Base-by-base conservation (phyloP, 768 basidiomycete genomes). In the Coprinopsis strossmayeri region DNA sequence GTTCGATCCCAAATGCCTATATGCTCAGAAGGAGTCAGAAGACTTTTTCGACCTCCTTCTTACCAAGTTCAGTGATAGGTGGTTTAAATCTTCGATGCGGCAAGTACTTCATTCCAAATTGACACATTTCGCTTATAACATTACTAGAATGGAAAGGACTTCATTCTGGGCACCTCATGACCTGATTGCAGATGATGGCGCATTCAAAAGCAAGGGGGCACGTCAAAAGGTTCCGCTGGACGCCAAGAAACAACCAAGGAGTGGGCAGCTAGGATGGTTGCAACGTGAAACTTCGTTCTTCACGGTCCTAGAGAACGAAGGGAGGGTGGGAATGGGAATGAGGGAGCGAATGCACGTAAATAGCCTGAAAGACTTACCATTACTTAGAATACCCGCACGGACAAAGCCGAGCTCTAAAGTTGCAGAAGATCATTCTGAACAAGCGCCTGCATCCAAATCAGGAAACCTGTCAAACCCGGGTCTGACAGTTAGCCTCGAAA, bases 241-340 rank as follows among this genome's bases (percentile, higher is more conserved):
- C n/a, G n/a, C n/a, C n/a, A n/a, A n/a, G 43, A 45, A 18, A 45
- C 43, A 4, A 18, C 43, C 12, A 45, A 45, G 43, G 43, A 45
- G 18, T 45, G 25, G 25, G 43, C 43, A 15, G 25, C 43, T 12
- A 27, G 43, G 27, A 42, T 42, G 40, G 21, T 9, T 5, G 43
- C 28, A 11, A 45, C 12, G 5, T 3, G 43, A 12, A 45, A 45
- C 28, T 45, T 45, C 43, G 43, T 45, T 17, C 43, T 45, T 27
- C 7, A 10, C n/a, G 43, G 43, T 3, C 43, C 43, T 4, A 12
- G 43, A 45, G 26, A 30, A 45, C 43, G 43, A 45, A 45, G 28
- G 43, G 27, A 45, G 43, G 43, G 43, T 27, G 27, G 28, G 27
- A 42, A 25, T 2, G 17, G 11, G 3, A 26, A 48, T 20, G 20